Evolutionary conservation across 2,329 filamentous ascomycete genomes (phyloP), one percentile per base, ranked within the genome.

Genomic region (Hypoxylon sp.): DNA sequence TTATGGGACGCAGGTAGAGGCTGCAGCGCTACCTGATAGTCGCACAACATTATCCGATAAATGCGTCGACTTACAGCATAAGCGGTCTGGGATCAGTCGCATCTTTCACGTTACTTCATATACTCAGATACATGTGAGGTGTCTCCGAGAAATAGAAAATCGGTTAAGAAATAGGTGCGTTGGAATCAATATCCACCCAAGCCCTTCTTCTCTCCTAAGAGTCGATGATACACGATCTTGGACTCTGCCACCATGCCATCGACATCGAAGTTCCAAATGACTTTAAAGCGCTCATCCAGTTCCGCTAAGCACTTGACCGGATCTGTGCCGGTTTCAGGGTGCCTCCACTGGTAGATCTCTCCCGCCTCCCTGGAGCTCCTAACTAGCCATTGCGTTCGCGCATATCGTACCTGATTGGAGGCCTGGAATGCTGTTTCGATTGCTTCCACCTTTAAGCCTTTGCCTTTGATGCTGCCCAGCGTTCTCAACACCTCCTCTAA

Each of bases 301-400:
- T 78, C 76, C 2, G 58, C 55, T 13, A 71, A 72, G 49, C 76
- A 78, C 48, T 71, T 72, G 0, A 66, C 70, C 7, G 73, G 61
- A 43, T 81, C 74, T 6, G 60, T 64, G 1, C 73, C 73, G 9
- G 66, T 54, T 1, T 58, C 63, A 7, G 62, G 55, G 23, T 72
- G 64, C 23, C 55, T 48, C 74, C 75, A 78, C 43, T 78, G 70
- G 37, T 78, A 78, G 15, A 78, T 63, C n/a, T 76, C 71, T 2
- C 74, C 73, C 1, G 72, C 72, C 13, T 71, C 69, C 11, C 74
- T 68, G 29, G 75, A 78, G 35, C 73, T 74, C 27, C 68, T 55
- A 6, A 81, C 75, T 0, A 81, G 70, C 72, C 74, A 78, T 63
- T 80, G 78, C 1, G 75, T 77, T 4, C 79, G 70, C 31, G 73